Evolutionary conservation across 2,329 filamentous ascomycete genomes (phyloP), one percentile per base, ranked within the genome.

Genomic region (Xenosphaeropsis pyriputrescens): DNA sequence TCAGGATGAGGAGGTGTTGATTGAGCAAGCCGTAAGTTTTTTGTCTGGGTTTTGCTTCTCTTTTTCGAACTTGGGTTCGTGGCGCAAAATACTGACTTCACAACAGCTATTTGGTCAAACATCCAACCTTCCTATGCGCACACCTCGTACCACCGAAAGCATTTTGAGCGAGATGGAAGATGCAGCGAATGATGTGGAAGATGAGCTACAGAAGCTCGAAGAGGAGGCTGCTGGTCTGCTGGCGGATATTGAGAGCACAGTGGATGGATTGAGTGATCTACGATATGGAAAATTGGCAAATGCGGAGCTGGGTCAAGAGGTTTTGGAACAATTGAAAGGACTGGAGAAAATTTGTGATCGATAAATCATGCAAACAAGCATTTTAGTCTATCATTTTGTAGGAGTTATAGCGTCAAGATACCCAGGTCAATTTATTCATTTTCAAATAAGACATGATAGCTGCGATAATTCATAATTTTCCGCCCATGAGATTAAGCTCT

Each of bases 221-320:
- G 62, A 69, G 26, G 79, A 89, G 46, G 74, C 80, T 38, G 64
- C 66, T 1, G 54, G 56, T 2, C 60, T 85, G 3, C 57, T 81
- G 5, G 63, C 68, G 4, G 70, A 73, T 9, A 68, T 91, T 37
- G 68, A 68, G 45, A 67, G 74, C 39, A 78, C 70, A 0, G 70
- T 91, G 13, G 79, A 79, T 22, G 74, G 72, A 35, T 62, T 94
- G 54, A 93, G 85, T 56, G 84, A 93, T 57, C 65, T 93, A 39
- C 75, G 83, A 34, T 89, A 91, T 50, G 85, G 86, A 29, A 77
- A 76, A 39, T 70, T 91, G 41, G 67, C 72, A 29, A 80, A 82
- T 44, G 57, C 66, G 16, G 66, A 74, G 41, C 59, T 88, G 22
- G 66, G 65, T 18, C 67, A 74, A 34, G 78, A 86, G 46, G 71